Base-by-base conservation (phyloP, 148 eudicot genomes). In the Chenopodium formosanum region DNA sequence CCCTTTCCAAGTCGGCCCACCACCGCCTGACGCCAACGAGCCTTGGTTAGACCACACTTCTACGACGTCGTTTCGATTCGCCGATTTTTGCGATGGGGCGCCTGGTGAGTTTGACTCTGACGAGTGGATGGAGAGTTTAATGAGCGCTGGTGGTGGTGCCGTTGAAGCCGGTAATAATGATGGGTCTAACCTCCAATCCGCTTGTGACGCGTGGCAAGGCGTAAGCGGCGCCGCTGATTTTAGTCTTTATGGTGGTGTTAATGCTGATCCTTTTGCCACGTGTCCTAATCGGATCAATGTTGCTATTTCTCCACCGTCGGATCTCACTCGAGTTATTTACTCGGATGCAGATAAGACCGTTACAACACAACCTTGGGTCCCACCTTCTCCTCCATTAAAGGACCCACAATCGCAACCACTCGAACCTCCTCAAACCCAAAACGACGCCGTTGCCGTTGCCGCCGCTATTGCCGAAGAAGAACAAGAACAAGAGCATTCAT, bases 91-190 rank as follows among this genome's bases (percentile, higher is more conserved):
- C 32, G 85, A 79, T 16, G 91, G 88, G 0, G 66, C 82, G 0
- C 87, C 81, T 2, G 89, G 78, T 4, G 94, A 91, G 81, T 94
- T 94, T 63, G 97, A 94, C 62, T 92, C 97, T 4, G 98, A 95
- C 27, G 96, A 92, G 76, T 95, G 99, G 99, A 92, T 95, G 97
- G 97, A 95, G 84, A 89, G 86, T 80, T 80, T 95, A 7, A 93
- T 95, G 73, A 90, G 86, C 46, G 90, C 82, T 63, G 90, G 80
- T 40, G 46, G 53, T 29, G 46, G 44, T 29, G 52, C 82, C 6
- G 56, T 75, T 82, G 60, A 44, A 63, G 46, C 88, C 8, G 89
- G 62, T 56, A 17, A 17, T 16, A 17, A 56, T 13, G 62, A 3
- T 1, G n/a, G 17, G 29, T 67, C 70, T 12, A 67, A 66, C 70